These are phyloP conservation scores for Aspergillus funiculosus DNA, from an alignment of 495 filamentous ascomycete species.

Conservation along the genomic window DNA sequence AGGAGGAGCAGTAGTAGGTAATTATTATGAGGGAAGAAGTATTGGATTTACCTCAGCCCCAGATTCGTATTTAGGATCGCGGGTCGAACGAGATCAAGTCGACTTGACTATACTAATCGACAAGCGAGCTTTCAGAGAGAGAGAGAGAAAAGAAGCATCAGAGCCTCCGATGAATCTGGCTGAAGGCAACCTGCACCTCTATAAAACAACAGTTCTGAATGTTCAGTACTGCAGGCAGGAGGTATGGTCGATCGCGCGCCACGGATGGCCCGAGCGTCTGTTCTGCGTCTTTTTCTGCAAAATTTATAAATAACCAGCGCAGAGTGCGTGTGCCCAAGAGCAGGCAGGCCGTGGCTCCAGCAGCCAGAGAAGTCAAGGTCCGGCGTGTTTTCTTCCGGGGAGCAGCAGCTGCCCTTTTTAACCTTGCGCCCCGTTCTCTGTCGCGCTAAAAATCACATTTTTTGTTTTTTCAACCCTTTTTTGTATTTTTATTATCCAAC, in stretches of 20 bases:
- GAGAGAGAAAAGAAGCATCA: neutral
- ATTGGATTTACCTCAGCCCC: constrained; percentile 3
- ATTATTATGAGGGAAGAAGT: neutral
- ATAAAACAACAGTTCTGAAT: neutral
- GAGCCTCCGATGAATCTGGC: constrained; percentile 5
- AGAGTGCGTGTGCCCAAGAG: constrained; percentile 21
- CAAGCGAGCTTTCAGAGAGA: neutral
- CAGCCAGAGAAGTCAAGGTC: constrained; percentile 17
- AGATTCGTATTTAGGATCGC: neutral
- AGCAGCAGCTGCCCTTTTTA: constrained; percentile 22
- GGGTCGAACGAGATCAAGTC: neutral
- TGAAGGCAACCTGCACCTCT: neutral
- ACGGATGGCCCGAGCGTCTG: constrained; percentile 16
- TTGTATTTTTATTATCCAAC: constrained; percentile 20
- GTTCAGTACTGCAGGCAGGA: too few species aligned
- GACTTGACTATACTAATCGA: neutral
- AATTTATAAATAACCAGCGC: constrained; percentile 1
- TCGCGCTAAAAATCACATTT: constrained; percentile 21
- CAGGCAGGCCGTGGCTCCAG: constrained; percentile 18
- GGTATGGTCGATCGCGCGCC: constrained; percentile 17
- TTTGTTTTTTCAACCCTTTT: constrained; percentile 24
- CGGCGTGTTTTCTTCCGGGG: constrained; percentile 15
- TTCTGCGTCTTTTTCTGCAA: neutral
- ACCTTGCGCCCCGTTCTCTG: constrained; percentile 18
- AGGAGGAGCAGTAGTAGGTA: neutral